Percentiles rank a stretch among this genome's conserved stretches.
Evolutionary conservation across 2,329 filamentous ascomycete genomes (phyloP).

Genomic region (Clonostachys sp.): DNA sequence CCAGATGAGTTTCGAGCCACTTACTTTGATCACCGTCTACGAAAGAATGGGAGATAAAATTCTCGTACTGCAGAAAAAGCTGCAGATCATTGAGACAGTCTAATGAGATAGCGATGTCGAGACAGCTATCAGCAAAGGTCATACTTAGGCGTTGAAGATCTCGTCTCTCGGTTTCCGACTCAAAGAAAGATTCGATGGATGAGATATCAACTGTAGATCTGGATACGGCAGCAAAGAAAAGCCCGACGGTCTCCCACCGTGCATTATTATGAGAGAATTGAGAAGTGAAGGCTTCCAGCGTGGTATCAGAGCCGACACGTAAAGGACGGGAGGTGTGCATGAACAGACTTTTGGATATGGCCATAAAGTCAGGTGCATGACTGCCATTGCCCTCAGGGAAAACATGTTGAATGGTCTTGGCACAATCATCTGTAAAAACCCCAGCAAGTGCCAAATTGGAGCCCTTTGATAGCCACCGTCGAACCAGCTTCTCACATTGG

Average conservation of each 20-base stretch:
- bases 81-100: slow-evolving; percentile 36
- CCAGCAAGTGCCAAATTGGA: slow-evolving; percentile 4
- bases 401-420: not conserved
- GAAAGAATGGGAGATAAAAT: slow-evolving; percentile 35
- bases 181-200: slow-evolving; percentile 4
- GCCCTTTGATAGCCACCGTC: slow-evolving; percentile 3
- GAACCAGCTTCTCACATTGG: slow-evolving; percentile 1
- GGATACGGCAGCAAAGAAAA: slow-evolving; percentile 13
- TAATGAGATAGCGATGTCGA: slow-evolving; percentile 13
- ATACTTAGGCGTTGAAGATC: slow-evolving; percentile 8
- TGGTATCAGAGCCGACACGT: slow-evolving; percentile 1
- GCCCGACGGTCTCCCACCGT: slow-evolving; percentile 14
- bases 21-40: slow-evolving; percentile 37
- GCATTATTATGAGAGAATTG: no score
- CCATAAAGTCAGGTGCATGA: not conserved
- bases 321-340: slow-evolving; percentile 3
- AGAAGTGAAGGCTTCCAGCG: slow-evolving; percentile 1
- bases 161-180: slow-evolving; percentile 6
- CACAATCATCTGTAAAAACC: slow-evolving; percentile 1
- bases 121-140: slow-evolving; percentile 10
- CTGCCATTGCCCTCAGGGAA: no score
- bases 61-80: slow-evolving; percentile 37
- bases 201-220: slow-evolving; percentile 12
- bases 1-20: slow-evolving; percentile 19
- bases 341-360: slow-evolving; percentile 5